Conservation (phyloP, 2,329 filamentous ascomycete species). For the Fusarium nanum region DNA sequence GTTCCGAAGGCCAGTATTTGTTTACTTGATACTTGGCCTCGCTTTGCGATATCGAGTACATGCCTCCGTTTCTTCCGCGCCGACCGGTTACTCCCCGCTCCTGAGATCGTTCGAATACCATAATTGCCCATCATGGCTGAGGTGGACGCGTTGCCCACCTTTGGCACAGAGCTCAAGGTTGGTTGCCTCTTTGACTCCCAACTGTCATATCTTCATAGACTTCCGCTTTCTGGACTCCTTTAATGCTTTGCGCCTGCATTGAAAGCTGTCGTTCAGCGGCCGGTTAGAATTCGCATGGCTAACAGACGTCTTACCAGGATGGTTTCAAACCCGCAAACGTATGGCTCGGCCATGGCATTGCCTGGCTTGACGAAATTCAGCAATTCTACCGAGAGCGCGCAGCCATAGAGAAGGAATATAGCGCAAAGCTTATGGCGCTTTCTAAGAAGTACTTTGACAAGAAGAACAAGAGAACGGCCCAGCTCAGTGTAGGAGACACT, state of each 20-base stretch:
- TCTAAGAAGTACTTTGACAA: slow-evolving; percentile 98
- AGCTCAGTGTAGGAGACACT: slow-evolving; percentile 91
- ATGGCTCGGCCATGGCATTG: slow-evolving; percentile 90
- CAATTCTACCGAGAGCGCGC: slow-evolving; percentile 96
- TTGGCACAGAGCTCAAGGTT: slow-evolving; percentile 95
- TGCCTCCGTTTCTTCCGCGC: slow-evolving; percentile 38
- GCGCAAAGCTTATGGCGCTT: slow-evolving; percentile 83
- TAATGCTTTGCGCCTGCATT: slow-evolving; percentile 25
- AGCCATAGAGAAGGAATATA: slow-evolving; percentile 96
- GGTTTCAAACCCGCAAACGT: slow-evolving; percentile 94
- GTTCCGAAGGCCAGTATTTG: background rate
- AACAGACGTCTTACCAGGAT: slow-evolving; percentile 71
- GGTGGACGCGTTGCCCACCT: slow-evolving; percentile 84
- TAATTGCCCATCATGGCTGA: slow-evolving; percentile 73
- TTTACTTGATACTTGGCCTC: background rate
- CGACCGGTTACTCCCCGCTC: slow-evolving; percentile 34
- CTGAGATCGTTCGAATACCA: slow-evolving; percentile 33
- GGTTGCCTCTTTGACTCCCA: slow-evolving; percentile 35
- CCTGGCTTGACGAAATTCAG: slow-evolving; percentile 96
- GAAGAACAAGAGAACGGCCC: slow-evolving; percentile 89
- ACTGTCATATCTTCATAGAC: background rate
- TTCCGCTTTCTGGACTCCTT: background rate
- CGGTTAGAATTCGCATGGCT: slow-evolving; percentile 7
- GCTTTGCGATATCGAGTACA: slow-evolving; percentile 30
- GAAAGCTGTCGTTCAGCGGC: slow-evolving; percentile 12